Evolutionary conservation across 2,329 filamentous ascomycete species (phyloP), one percentile per base, ranked within the genome.

Genomic region (Penicillium sp.): DNA sequence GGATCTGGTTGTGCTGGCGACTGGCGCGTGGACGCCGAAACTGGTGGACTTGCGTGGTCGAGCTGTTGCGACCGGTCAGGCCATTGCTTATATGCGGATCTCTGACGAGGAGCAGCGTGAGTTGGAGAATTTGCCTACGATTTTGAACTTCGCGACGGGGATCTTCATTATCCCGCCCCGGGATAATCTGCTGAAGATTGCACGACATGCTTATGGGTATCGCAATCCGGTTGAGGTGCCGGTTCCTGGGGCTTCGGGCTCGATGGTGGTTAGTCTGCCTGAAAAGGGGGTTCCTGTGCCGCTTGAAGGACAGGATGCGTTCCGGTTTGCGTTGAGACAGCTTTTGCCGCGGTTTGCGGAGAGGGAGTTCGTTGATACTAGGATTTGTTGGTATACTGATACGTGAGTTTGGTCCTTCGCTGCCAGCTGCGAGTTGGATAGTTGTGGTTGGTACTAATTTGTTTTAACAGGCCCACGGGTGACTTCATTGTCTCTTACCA

Each of bases 11-110:
- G 75, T 96, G 48, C 76, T 95, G 2, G 89, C 91, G 0, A 83
- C 89, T 0, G 91, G 91, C 15, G 89, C 91, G 4, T 97, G 91
- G 90, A 88, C 87, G 2, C 80, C 83, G 2, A 77, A 79, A 1
- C 76, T 96, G 21, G 72, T 96, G 49, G 86, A 95, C 67, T 74
- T 96, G 1, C 76, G 83, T 41, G 87, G 88, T 24, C 80, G 86
- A 39, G 83, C 83, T 34, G 79, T 85, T 55, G 86, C 90, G 2
- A 95, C 88, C 0, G 91, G 88, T 13, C 91, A 97, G 62, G 79
- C 81, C 0, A 65, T 97, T 24, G 85, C 79, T 12, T 96, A 94
- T 71, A 73, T 95, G 57, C 76, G 81, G 55, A 77, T 97, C 59
- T 85, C 82, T 0, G 72, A 80, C 15, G 77, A 79, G 5, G 90